phyloP scores from a whole-genome alignment of 306 rosid species.

The Castanospermum australe region DNA sequence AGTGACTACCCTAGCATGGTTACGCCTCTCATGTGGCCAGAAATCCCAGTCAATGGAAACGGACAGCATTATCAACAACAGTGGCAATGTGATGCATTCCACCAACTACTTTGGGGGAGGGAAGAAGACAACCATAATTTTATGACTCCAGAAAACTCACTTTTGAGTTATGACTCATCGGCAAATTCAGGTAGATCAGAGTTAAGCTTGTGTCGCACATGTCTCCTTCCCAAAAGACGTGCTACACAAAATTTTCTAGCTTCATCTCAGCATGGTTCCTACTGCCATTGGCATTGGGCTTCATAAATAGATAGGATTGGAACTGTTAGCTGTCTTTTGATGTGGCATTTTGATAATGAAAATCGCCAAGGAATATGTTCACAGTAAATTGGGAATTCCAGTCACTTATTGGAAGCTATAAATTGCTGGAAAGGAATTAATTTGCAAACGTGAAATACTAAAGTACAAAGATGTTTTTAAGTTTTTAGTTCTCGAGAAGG shows the following conservation, averaged over 20 bases:
- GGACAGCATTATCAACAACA: slow-evolving; percentile 76
- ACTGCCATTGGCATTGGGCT: slow-evolving; percentile 7
- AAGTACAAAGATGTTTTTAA: not conserved
- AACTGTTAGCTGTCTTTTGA: not conserved
- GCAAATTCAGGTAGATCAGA: slow-evolving; percentile 75
- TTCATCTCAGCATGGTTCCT: not conserved
- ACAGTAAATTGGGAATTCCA: not conserved
- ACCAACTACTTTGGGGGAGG: slow-evolving; percentile 70
- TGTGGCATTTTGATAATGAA: not conserved
- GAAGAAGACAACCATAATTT: slow-evolving; percentile 71
- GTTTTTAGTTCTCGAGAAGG: not conserved
- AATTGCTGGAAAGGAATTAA: not conserved
- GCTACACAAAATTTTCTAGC: not conserved
- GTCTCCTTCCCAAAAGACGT: slow-evolving; percentile 9
- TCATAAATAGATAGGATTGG: not conserved
- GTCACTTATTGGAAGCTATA: not conserved
- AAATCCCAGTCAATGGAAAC: slow-evolving; percentile 52
- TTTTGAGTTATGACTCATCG: slow-evolving; percentile 67
- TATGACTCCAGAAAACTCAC: slow-evolving; percentile 71
- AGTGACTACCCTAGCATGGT: slow-evolving; percentile 59
- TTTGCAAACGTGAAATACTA: not conserved
- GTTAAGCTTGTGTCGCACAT: slow-evolving; percentile 5
- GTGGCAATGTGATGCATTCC: slow-evolving; percentile 61
- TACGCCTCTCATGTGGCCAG: slow-evolving; percentile 69
- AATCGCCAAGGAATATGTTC: slow-evolving; percentile 5